These are phyloP conservation scores for Podospora conica DNA, from an alignment of 495 filamentous ascomycete genomes.

Conservation along the genomic window DNA sequence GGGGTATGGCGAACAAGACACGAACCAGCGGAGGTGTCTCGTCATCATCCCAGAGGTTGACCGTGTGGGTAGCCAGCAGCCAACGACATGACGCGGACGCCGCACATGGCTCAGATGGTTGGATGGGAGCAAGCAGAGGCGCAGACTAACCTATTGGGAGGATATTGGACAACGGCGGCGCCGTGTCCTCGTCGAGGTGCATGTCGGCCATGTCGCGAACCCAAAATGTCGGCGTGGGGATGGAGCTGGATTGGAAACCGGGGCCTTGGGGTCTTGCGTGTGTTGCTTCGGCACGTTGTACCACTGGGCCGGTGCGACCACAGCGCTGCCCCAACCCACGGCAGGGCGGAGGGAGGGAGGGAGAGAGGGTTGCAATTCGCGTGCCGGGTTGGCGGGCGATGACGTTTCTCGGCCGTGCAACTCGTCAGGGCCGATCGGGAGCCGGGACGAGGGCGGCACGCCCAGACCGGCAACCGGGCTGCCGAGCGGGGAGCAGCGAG, in stretches of 20 bases:
- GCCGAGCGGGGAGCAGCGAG: no score
- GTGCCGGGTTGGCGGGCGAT: not conserved
- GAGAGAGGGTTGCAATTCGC: not conserved
- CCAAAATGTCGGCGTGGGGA: conserved; percentile 6
- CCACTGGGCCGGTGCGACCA: not conserved
- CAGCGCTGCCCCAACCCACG: conserved; percentile 4
- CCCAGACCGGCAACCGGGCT: not conserved
- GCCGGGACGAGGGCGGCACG: not conserved
- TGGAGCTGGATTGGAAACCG: not conserved
- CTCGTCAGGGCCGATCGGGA: not conserved
- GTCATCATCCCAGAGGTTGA: conserved; percentile 12
- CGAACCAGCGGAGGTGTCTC: not conserved
- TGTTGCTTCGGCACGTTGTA: not conserved
- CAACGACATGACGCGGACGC: conserved; percentile 33
- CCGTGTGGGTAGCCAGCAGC: conserved; percentile 22
- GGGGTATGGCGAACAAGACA: conserved; percentile 6
- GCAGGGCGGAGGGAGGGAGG: not conserved
- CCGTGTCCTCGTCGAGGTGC: conserved; percentile 41
- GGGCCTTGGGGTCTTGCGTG: not conserved
- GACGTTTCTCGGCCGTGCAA: not conserved
- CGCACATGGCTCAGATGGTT: conserved; percentile 44
- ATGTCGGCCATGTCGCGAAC: conserved; percentile 19
- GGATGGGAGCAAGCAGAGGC: conserved; percentile 27
- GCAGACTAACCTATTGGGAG: conserved; percentile 45
- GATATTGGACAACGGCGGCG: conserved; percentile 38